phyloP scores from a whole-genome alignment of 108 stramenopile species.

The Skeletonema menzelii region DNA sequence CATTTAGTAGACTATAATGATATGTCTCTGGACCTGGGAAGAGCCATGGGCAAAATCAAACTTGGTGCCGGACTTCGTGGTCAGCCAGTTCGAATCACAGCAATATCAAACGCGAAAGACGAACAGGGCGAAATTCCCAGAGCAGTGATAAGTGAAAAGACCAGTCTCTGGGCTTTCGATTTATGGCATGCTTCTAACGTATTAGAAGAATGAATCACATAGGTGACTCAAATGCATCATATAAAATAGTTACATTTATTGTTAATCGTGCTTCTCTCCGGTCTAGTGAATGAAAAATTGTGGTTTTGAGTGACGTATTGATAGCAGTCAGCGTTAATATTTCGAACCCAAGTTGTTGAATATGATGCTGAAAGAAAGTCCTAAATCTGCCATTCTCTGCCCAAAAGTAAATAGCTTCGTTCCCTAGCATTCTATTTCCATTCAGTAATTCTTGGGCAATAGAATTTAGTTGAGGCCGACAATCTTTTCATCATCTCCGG shows the following conservation, averaged over 20 bases:
- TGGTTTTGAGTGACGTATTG: neutral
- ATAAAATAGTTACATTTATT: neutral
- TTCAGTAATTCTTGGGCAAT: neutral
- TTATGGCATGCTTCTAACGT: conserved; percentile 63
- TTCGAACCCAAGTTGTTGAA: neutral
- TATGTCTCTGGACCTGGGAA: conserved; percentile 73
- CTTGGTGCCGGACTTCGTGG: conserved; percentile 63
- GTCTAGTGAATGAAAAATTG: neutral
- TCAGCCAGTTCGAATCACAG: conserved; percentile 72
- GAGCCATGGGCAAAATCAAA: conserved; percentile 60
- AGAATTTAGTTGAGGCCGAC: conserved; percentile 3
- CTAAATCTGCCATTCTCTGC: neutral
- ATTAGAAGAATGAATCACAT: neutral
- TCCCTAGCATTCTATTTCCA: neutral
- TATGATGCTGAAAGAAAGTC: neutral
- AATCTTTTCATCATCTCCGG: conserved; percentile 14
- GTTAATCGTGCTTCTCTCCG: neutral
- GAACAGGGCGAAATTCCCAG: neutral
- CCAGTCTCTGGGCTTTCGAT: conserved; percentile 76
- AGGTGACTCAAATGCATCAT: neutral
- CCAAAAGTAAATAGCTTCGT: neutral
- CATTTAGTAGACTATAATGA: conserved; percentile 80
- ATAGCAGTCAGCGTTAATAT: neutral
- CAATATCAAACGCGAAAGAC: conserved; percentile 22
- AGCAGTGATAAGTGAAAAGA: conserved; percentile 8